phyloP scores from a whole-genome alignment of 2,329 filamentous ascomycete genomes.

The Pseudogymnoascus sp. region DNA sequence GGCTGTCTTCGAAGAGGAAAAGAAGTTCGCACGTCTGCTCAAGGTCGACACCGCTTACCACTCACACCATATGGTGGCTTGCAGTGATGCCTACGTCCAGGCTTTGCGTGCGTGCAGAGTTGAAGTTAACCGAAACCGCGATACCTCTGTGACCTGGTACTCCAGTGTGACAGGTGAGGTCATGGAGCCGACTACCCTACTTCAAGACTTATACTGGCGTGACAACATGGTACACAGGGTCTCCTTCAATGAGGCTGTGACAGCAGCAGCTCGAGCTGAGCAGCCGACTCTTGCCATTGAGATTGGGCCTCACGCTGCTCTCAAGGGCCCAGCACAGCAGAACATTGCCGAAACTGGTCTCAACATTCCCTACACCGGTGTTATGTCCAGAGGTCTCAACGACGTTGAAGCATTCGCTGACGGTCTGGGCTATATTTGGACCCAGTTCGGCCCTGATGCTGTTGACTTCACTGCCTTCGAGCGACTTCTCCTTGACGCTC shows the following conservation, averaged over 20 bases:
- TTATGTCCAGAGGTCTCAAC: constrained; percentile 13
- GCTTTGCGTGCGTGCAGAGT: constrained; percentile 14
- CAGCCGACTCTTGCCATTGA: constrained; percentile 15
- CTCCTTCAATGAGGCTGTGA: constrained; percentile 34
- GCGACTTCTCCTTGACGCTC: background rate
- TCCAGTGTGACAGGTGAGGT: constrained; percentile 14
- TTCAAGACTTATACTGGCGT: constrained; percentile 34
- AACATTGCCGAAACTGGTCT: constrained; percentile 14
- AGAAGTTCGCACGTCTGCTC: constrained; percentile 17
- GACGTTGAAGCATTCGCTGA: constrained; percentile 14
- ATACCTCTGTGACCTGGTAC: constrained; percentile 14
- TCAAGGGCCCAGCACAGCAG: constrained; percentile 29
- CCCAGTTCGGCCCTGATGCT: background rate
- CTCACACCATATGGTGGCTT: constrained; percentile 24
- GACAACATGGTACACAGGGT: constrained; percentile 36
- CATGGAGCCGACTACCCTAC: constrained; percentile 13
- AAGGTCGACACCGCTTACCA: constrained; percentile 24
- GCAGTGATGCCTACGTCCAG: constrained; percentile 16
- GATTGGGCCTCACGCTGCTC: constrained; percentile 30
- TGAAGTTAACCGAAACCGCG: background rate
- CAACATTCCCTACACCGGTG: constrained; percentile 15
- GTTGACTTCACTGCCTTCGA: background rate
- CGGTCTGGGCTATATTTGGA: constrained; percentile 11
- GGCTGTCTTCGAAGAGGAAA: constrained; percentile 15
- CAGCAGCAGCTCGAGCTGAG: constrained; percentile 11